Conservation (phyloP, 257 asterid genomes). For the Petunia axillaris region DNA sequence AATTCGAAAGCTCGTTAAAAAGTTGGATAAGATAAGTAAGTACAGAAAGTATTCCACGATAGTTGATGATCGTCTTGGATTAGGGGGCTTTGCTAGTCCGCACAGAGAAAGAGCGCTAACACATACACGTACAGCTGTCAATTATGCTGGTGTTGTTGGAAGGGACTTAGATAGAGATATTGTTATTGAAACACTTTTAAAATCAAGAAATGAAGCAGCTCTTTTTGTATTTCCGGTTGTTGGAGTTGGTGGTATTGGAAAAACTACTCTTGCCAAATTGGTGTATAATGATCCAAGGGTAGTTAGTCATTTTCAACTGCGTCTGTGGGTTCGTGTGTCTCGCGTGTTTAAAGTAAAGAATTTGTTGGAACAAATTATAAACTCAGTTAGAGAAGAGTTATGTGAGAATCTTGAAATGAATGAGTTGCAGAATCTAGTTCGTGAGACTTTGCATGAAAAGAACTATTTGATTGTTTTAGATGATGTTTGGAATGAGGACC, state of each 20-base stretch:
- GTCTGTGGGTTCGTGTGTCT: constrained; percentile 44
- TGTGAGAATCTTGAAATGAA: constrained; percentile 28
- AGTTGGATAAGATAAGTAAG: not conserved
- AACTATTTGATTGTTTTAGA: constrained; percentile 36
- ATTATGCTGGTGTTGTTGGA: constrained; percentile 24
- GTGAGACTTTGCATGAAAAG: constrained; percentile 31
- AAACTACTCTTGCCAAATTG: constrained; percentile 39
- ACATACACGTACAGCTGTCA: constrained; percentile 27
- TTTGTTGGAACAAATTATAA: constrained; percentile 32
- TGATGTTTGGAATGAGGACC: constrained; percentile 41
- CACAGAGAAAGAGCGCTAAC: not conserved
- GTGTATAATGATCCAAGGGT: constrained; percentile 37
- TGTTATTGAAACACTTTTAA: constrained; percentile 24
- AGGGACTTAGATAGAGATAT: constrained; percentile 28
- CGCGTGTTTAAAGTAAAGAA: constrained; percentile 30
- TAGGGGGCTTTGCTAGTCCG: not conserved
- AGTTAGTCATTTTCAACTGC: constrained; percentile 30
- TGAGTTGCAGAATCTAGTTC: constrained; percentile 28
- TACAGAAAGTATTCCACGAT: not conserved
- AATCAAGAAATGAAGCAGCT: not conserved
- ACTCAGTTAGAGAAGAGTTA: not conserved
- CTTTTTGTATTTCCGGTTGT: constrained; percentile 33
- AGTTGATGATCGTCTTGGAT: no score
- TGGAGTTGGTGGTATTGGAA: constrained; percentile 45
- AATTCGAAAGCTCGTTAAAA: not conserved